Base-by-base conservation (phyloP, 2,329 filamentous ascomycete species). In the Thielaviopsis euricoi region DNA sequence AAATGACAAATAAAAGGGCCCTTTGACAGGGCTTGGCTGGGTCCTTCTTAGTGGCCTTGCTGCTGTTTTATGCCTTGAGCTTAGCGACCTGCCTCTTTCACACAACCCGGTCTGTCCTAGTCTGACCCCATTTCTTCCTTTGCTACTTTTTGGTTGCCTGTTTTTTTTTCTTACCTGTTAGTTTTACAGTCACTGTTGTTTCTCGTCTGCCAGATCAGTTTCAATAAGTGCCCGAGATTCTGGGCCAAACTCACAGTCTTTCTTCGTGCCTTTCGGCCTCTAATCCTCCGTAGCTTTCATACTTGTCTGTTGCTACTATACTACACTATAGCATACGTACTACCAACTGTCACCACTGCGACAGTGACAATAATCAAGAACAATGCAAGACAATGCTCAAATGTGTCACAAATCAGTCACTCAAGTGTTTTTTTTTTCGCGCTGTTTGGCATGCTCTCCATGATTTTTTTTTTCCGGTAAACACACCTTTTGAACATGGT, bases 61-160 rank as follows among this genome's bases (percentile, higher is more conserved):
- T 33, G 51, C 6, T 43, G 37, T 43, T 43, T 52, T 33, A 52
- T 52, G 21, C 23, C 23, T 52, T 25, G 21, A 10, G 51, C 29
- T 52, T 52, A 52, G n/a, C 51, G 51, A 52, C 51, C 51, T 52
- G 51, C 51, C 51, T 52, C 51, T 52, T 52, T 52, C 51, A 29
- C 51, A 25, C 51, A 52, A 15, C 51, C 51, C 22, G 25, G 49
- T 12, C 25, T 23, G 25, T 29, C 51, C 51, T 29, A 19, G 23
- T 15, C 51, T 19, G 25, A 19, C 17, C 15, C 23, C 51, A 17
- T 17, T n/a, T 29, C 15, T 29, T 25, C 25, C 25, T 29, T 52
- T 17, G 15, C 17, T 7, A 25, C 37, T 43, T 43, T 43, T 43
- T 43, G 17, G 3, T 10, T n/a, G 13, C 37, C n/a, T n/a, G n/a